Percentiles rank a stretch among this genome's conserved stretches.
These are phyloP conservation scores for Geranium incanum DNA, from an alignment of 441 rosid species.

Conservation along the genomic window DNA sequence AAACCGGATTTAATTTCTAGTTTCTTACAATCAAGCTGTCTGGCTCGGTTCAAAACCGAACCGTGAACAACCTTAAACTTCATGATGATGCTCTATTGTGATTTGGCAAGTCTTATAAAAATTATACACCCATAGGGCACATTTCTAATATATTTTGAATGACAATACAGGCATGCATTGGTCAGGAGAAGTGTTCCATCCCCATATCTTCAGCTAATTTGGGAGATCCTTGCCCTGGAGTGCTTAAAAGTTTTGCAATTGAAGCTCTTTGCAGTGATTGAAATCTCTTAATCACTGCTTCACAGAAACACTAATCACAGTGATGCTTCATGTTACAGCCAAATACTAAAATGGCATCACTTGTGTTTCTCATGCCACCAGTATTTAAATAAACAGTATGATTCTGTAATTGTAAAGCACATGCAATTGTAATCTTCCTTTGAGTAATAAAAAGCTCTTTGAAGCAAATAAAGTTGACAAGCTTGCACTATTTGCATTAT, in stretches of 20 bases:
- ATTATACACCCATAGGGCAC: not conserved
- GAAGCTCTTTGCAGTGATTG: constrained; percentile 43
- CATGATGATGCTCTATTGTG: not conserved
- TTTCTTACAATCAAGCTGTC: too few relatives aligned
- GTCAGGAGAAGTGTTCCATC: constrained; percentile 41
- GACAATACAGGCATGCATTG: constrained; percentile 48
- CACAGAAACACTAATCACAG: not conserved
- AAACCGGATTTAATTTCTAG: too few relatives aligned
- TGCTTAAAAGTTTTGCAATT: constrained; percentile 37
- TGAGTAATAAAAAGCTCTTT: not conserved
- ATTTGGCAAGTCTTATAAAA: not conserved
- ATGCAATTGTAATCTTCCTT: not conserved
- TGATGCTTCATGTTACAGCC: not conserved
- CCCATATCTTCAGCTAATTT: constrained; percentile 31
- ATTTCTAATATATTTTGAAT: constrained; percentile 12
- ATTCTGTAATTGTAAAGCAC: not conserved
- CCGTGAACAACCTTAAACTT: not conserved
- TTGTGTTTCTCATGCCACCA: not conserved
- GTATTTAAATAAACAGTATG: not conserved
- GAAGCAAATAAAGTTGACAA: not conserved
- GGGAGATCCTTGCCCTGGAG: constrained; percentile 44
- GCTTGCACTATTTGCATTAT: too few relatives aligned
- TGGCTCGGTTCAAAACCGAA: too few relatives aligned
- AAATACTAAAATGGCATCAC: not conserved
- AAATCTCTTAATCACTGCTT: constrained; percentile 5